Evolutionary conservation across 23 red algal genomes (phyloP).

Genomic region (Porphyridium purpureum): DNA sequence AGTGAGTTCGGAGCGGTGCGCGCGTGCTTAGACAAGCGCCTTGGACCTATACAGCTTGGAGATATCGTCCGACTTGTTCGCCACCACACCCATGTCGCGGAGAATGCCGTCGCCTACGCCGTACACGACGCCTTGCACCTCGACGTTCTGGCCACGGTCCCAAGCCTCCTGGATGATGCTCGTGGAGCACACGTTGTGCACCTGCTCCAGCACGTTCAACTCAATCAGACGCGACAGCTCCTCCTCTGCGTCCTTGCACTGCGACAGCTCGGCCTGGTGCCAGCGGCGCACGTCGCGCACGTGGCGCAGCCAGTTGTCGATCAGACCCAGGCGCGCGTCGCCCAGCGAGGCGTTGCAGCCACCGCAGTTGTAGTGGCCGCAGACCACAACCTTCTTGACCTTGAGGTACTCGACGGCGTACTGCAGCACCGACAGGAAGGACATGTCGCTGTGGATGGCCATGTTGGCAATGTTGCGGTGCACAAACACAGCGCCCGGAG

Average conservation of each 20-base stretch:
- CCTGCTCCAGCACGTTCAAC: constrained; percentile 3
- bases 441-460: too few relatives aligned
- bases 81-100: background rate
- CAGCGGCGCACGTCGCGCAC: background rate
- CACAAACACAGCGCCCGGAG: too few relatives aligned
- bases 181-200: constrained; percentile 4
- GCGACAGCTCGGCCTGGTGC: background rate
- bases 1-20: too few relatives aligned
- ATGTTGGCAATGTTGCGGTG: too few relatives aligned
- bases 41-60: too few relatives aligned
- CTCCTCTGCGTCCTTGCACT: background rate
- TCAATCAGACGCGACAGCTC: background rate
- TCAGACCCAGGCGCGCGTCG: background rate
- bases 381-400: background rate
- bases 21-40: too few relatives aligned
- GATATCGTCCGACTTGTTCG: background rate
- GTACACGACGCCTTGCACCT: background rate
- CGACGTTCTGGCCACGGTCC: background rate
- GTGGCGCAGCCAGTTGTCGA: too few relatives aligned
- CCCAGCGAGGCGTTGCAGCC: constrained; percentile 1
- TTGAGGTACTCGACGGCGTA: constrained; percentile 3
- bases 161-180: background rate
- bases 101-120: background rate
- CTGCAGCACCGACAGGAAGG: background rate
- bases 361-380: constrained; percentile 1